These are phyloP conservation scores for Zymoseptoria brevis DNA, from an alignment of 2,329 filamentous ascomycete genomes.

Conservation along the genomic window DNA sequence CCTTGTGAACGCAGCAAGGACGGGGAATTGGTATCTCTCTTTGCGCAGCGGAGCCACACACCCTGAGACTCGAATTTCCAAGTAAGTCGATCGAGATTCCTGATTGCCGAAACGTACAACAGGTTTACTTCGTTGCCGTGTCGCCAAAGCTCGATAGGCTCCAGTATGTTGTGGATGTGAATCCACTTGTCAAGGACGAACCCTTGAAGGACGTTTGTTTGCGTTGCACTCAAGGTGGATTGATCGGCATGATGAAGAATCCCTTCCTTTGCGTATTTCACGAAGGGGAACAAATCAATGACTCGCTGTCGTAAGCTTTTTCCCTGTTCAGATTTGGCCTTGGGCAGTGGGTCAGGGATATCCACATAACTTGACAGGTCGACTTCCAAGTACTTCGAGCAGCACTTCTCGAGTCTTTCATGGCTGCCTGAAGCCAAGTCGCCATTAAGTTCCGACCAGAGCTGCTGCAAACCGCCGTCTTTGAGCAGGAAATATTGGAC, in stretches of 20 bases:
- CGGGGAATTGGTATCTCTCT: conserved; percentile 8
- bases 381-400: conserved; percentile 5
- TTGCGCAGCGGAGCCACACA: background rate
- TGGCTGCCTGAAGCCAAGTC: conserved; percentile 8
- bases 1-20: conserved; percentile 8
- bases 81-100: conserved; percentile 8
- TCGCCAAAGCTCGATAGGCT: conserved; percentile 19
- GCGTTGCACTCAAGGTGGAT: conserved; percentile 25
- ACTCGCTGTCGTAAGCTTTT: conserved; percentile 15
- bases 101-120: conserved; percentile 34
- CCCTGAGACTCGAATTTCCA: background rate
- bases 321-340: background rate
- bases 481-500: conserved; percentile 42
- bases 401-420: conserved; percentile 14
- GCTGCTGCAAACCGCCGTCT: conserved; percentile 24
- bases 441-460: conserved; percentile 22
- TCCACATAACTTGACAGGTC: background rate
- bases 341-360: background rate
- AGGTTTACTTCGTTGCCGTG: conserved; percentile 23
- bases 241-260: conserved; percentile 37
- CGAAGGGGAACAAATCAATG: conserved; percentile 35
- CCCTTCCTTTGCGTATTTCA: conserved; percentile 37
- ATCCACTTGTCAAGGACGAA: conserved; percentile 29
- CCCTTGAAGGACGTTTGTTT: conserved; percentile 27
- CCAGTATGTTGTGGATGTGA: conserved; percentile 25